Evolutionary conservation across 768 basidiomycete genomes (phyloP).

Genomic region (Kwoniella newhampshirensis): DNA sequence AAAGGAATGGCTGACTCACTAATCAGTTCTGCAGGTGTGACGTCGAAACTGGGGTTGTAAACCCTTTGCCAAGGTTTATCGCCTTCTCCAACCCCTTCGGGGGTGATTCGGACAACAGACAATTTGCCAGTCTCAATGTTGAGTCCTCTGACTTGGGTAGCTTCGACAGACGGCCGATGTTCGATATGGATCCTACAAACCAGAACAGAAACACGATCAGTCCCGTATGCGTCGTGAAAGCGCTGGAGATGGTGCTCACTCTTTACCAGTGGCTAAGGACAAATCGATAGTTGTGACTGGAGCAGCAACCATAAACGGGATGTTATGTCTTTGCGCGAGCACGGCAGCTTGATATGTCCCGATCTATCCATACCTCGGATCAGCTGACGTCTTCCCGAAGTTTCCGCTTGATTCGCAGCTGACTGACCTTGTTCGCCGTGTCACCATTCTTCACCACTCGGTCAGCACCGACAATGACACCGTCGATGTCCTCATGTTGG

Average conservation of each 20-base stretch:
- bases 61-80: slow-evolving; percentile 50
- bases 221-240: too few species aligned
- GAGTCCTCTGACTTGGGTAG: slow-evolving; percentile 80
- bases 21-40: slow-evolving; percentile 89
- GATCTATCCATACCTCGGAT: slow-evolving; percentile 57
- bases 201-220: too few species aligned
- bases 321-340: slow-evolving; percentile 73
- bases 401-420: neutral
- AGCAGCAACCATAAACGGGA: slow-evolving; percentile 90
- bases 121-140: slow-evolving; percentile 64
- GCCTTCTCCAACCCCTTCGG: slow-evolving; percentile 56
- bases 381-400: neutral
- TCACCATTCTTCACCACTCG: slow-evolving; percentile 89
- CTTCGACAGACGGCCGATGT: slow-evolving; percentile 82
- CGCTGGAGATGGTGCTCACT: slow-evolving; percentile 54
- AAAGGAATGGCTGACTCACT: slow-evolving; percentile 59
- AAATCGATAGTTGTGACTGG: slow-evolving; percentile 91
- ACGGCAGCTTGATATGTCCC: slow-evolving; percentile 97
- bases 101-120: slow-evolving; percentile 80
- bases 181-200: slow-evolving; percentile 78
- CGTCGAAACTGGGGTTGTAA: slow-evolving; percentile 95
- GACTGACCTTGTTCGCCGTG: slow-evolving; percentile 86
- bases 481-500: slow-evolving; percentile 79
- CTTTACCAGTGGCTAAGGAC: slow-evolving; percentile 66
- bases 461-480: slow-evolving; percentile 83